These are phyloP conservation scores for Viridothelium virens DNA, from an alignment of 495 filamentous ascomycete species.

Conservation along the genomic window DNA sequence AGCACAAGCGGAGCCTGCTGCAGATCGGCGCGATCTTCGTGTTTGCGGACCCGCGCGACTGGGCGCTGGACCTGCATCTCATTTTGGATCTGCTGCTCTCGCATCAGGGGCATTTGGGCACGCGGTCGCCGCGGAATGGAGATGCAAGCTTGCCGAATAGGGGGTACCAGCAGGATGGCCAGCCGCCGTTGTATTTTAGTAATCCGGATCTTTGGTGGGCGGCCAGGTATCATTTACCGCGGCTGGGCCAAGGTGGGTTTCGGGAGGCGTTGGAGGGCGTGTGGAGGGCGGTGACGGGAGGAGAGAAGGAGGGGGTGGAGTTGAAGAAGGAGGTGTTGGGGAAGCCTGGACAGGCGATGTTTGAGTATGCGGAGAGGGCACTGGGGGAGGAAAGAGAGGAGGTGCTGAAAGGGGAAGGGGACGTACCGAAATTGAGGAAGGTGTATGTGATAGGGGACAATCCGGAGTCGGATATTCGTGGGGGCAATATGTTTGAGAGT, in stretches of 20 bases:
- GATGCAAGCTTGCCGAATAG: slow-evolving; percentile 52
- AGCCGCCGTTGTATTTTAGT: slow-evolving; percentile 75
- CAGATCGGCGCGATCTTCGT: slow-evolving; percentile 82
- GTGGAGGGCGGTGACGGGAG: slow-evolving; percentile 66
- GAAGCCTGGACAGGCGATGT: slow-evolving; percentile 72
- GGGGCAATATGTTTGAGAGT: slow-evolving; percentile 72
- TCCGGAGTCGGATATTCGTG: slow-evolving; percentile 81
- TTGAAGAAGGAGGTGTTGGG: slow-evolving; percentile 66
- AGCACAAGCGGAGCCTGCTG: slow-evolving; percentile 42
- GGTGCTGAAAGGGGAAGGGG: slow-evolving; percentile 29
- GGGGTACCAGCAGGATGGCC: slow-evolving; percentile 69
- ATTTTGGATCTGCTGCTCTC: slow-evolving; percentile 76
- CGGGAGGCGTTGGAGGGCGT: slow-evolving; percentile 69
- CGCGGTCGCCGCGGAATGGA: slow-evolving; percentile 55
- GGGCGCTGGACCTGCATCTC: slow-evolving; percentile 79
- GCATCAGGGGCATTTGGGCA: slow-evolving; percentile 64
- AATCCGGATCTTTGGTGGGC: slow-evolving; percentile 91
- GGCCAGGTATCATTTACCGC: slow-evolving; percentile 70
- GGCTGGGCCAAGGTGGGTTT: slow-evolving; percentile 91
- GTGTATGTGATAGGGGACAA: slow-evolving; percentile 99
- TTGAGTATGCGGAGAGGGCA: slow-evolving; percentile 71
- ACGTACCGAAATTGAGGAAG: slow-evolving; percentile 42
- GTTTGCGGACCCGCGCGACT: slow-evolving; percentile 88
- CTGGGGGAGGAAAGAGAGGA: slow-evolving; percentile 52
- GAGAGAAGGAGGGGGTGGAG: slow-evolving; percentile 44